A percentile compares a stretch with the other conserved stretches of the same genome.
Evolutionary conservation across 1,139 yeast species (phyloP).

Genomic region (Diutina rugosa): DNA sequence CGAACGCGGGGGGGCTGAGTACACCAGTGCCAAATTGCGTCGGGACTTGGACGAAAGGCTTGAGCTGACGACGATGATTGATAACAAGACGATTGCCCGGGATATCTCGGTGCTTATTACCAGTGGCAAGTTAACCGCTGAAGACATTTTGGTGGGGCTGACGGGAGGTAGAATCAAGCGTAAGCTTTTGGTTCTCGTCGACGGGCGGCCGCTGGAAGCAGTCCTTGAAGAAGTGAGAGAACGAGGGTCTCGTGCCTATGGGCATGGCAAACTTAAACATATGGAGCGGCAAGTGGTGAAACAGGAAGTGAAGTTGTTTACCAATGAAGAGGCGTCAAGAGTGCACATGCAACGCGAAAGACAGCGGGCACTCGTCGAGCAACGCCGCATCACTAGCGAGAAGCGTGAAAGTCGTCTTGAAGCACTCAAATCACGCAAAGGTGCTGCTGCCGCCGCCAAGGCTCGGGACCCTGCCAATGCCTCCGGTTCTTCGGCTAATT

Average conservation of each 20-base stretch:
- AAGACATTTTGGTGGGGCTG: background rate
- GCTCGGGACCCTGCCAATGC: background rate
- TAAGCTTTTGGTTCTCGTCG: background rate
- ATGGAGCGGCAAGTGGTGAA: background rate
- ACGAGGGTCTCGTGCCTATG: background rate
- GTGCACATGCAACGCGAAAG: background rate
- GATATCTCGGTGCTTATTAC: background rate
- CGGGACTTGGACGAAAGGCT: background rate
- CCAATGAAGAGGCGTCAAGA: background rate
- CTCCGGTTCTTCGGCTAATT: background rate
- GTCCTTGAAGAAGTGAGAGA: background rate
- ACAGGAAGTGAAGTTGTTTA: background rate
- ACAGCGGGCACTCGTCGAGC: background rate
- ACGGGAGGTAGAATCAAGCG: background rate
- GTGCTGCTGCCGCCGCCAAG: background rate
- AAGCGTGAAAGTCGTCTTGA: background rate
- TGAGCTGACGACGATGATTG: background rate
- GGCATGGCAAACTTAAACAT: background rate
- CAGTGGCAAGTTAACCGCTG: background rate
- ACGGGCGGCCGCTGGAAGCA: background rate
- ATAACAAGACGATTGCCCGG: background rate
- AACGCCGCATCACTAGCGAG: background rate
- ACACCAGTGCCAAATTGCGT: background rate
- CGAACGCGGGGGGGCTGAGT: background rate
- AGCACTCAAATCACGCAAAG: background rate